Evolutionary conservation across 2,329 filamentous ascomycete species (phyloP), one percentile per base, ranked within the genome.

Genomic region (Aspergillus sp.): DNA sequence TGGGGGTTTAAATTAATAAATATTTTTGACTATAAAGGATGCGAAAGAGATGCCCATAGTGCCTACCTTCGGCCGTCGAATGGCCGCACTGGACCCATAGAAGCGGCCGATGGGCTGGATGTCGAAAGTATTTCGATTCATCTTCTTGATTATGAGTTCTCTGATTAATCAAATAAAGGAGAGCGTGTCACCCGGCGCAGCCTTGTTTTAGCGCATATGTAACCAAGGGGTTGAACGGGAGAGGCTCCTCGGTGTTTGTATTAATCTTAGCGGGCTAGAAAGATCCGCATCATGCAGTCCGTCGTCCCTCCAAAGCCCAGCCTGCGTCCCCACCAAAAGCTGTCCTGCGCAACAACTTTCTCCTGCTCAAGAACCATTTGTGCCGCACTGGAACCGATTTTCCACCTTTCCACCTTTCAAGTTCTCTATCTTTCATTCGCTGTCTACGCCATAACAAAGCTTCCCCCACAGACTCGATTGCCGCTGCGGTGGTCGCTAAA

Each of bases 51-150:
- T 40, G 37, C 37, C 39, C 40, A 41, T 53, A 39, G 17, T 13
- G 51, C 51, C 17, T 75, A 89, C 89, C 78, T 84, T 90, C 19
- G 91, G 91, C 64, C 90, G 82, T 69, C 88, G 87, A 60, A 96
- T 88, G 3, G 88, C 82, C 59, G 89, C 85, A 68, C 86, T 88
- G 49, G 80, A 79, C 56, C 88, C 87, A 41, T 78, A 77, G 70
- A 93, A 93, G 49, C 87, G 85, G 57, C 82, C 79, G 54, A 89
- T 77, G n/a, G 89, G 89, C 65, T 89, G 84, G 60, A 92, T 84
- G 22, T 85, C 73, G 70, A 91, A 92, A n/a, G 61, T 53, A 42
- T 67, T 64, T 22, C 61, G 66, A 59, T 70, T 70, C 75, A 77
- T 77, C 11, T 30, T 40, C 45, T 42, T 17, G 30, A 39, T 11